These are phyloP conservation scores for Monosporascus sp. DNA, from an alignment of 2,329 filamentous ascomycete species.

Conservation along the genomic window DNA sequence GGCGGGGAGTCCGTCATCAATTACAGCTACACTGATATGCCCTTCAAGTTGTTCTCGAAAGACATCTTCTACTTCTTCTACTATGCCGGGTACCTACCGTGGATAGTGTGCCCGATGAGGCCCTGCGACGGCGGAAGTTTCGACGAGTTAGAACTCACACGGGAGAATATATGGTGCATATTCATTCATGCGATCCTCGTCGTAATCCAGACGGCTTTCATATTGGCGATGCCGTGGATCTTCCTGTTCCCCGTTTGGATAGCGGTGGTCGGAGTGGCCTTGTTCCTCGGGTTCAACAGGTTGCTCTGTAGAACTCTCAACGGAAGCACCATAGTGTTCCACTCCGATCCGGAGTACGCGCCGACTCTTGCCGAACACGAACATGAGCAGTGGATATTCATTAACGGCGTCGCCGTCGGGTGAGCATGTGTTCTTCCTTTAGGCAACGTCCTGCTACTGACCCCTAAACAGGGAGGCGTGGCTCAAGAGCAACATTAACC, in stretches of 20 bases:
- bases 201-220: constrained; percentile 53
- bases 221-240: constrained; percentile 51
- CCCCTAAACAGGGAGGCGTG: constrained; percentile 47
- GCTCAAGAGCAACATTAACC: constrained; percentile 65
- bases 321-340: constrained; percentile 41
- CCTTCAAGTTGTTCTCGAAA: constrained; percentile 43
- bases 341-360: constrained; percentile 49
- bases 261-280: constrained; percentile 30
- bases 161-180: constrained; percentile 51
- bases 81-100: constrained; percentile 52
- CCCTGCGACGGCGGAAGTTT: constrained; percentile 47
- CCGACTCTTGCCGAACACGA: constrained; percentile 42
- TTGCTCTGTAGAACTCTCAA: constrained; percentile 49
- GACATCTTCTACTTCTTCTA: constrained; percentile 52
- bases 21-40: constrained; percentile 55
- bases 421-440: constrained; percentile 28
- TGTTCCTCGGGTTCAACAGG: constrained; percentile 46
- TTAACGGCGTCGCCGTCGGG: constrained; percentile 67
- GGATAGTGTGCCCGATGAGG: constrained; percentile 52
- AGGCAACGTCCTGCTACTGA: not conserved
- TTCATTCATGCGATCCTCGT: constrained; percentile 52
- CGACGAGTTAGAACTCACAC: constrained; percentile 59
- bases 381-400: constrained; percentile 72
- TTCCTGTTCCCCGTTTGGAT: constrained; percentile 45
- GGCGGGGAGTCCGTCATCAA: constrained; percentile 52